Evolutionary conservation across 1,284 basidiomycete species (phyloP).

Genomic region (Cystobasidium sp.): DNA sequence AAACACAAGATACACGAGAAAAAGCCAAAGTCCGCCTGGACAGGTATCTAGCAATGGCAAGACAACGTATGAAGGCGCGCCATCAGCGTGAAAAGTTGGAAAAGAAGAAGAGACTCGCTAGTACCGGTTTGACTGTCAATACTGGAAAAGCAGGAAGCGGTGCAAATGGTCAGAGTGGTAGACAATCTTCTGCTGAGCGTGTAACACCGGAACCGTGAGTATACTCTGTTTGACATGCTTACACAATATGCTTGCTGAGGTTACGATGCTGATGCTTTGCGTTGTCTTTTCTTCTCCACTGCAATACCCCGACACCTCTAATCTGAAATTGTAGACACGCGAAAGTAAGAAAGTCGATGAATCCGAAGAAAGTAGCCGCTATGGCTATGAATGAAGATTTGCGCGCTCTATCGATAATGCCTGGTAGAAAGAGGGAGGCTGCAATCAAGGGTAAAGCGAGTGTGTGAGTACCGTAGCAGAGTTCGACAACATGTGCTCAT

Average conservation of each 20-base stretch:
- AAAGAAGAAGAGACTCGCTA: constrained; percentile 14
- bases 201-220: constrained; percentile 21
- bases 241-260: background rate
- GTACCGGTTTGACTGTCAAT: background rate
- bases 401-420: constrained; percentile 16
- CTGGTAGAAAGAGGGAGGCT: constrained; percentile 5
- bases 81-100: constrained; percentile 26
- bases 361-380: constrained; percentile 15
- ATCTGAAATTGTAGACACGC: background rate
- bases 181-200: constrained; percentile 15
- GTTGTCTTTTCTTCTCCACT: background rate
- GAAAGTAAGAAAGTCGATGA: background rate
- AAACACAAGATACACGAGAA: constrained; percentile 22
- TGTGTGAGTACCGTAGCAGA: background rate
- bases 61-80: constrained; percentile 27
- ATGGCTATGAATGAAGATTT: constrained; percentile 23
- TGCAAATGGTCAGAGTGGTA: background rate
- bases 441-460: constrained; percentile 12
- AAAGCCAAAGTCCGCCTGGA: constrained; percentile 26
- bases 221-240: background rate
- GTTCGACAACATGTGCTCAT: background rate
- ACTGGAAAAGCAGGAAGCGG: background rate
- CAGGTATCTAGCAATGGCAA: constrained; percentile 33
- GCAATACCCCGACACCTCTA: no score
- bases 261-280: background rate